phyloP scores from a whole-genome alignment of 148 eudicot genomes.

The Agrostemma githago region DNA sequence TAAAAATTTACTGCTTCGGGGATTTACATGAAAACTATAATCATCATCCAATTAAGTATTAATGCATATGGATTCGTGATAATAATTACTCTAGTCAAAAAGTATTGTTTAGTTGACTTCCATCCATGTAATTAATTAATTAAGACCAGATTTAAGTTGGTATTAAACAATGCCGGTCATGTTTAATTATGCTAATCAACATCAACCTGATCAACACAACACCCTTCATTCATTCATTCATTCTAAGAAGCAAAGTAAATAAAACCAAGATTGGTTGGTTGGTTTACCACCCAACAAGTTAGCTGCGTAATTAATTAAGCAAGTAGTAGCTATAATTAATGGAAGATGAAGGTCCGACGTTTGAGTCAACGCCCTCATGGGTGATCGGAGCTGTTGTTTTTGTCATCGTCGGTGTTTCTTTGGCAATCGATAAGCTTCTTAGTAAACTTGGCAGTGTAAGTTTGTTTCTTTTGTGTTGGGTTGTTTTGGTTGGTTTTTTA shows the following conservation, averaged over 20 bases:
- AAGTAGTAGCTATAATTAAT: constrained; percentile 2
- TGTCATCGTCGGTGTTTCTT: constrained; percentile 24
- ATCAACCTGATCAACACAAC: not conserved
- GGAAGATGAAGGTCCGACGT: constrained; percentile 27
- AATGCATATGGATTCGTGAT: not conserved
- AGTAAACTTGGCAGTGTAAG: constrained; percentile 21
- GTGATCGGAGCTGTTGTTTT: constrained; percentile 26
- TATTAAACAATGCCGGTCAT: not conserved
- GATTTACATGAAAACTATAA: not conserved
- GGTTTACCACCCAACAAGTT: too few relatives aligned
- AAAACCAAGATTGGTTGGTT: not conserved
- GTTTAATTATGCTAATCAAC: constrained; percentile 4
- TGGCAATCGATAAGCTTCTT: constrained; percentile 21
- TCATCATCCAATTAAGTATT: too few relatives aligned
- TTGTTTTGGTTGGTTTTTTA: not conserved
- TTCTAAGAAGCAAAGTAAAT: too few relatives aligned
- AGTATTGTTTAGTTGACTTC: constrained; percentile 1
- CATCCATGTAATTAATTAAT: not conserved
- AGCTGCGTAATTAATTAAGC: too few relatives aligned
- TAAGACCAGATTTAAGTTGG: not conserved
- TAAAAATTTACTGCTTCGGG: not conserved
- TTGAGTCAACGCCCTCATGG: constrained; percentile 31
- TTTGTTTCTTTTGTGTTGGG: not conserved
- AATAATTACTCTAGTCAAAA: too few relatives aligned
- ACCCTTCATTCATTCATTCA: not conserved